Base-by-base conservation (phyloP, 2,329 filamentous ascomycete species). In the Cordyceps militaris region DNA sequence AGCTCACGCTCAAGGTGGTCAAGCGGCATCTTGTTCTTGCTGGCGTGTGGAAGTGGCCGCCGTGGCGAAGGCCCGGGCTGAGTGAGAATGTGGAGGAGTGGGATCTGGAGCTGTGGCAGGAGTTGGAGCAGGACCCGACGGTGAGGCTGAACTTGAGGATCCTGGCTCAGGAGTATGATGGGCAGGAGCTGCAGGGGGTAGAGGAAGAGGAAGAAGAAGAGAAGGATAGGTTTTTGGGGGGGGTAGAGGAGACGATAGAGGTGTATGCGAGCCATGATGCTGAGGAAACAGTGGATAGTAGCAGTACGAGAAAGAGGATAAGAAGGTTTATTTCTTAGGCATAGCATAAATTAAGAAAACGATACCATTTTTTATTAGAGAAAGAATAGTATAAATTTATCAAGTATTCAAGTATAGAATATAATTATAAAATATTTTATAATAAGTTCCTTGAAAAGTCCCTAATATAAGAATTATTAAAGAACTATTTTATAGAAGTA, bases 91-190 rank as follows among this genome's bases (percentile, higher is more conserved):
- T 74, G 6, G 78, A 80, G 59, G 76, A 82, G 54, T 79, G 79
- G 76, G 74, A 79, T 14, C 64, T 83, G 3, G 77, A 78, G 64
- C 65, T 83, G 6, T 84, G 81, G 81, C 81, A 84, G 66, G 80
- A 83, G 66, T 67, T 84, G 61, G 81, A 84, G 67, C 74, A 77
- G 65, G 77, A 83, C 49, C 72, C 76, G 1, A 68, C 61, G 0
- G 71, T 82, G 8, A 69, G 66, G 44, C 71, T 73, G 60, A 70
- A 73, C 32, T 63, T 84, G 43, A 70, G 66, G 52, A 66, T 66
- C 60, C 70, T 80, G 61, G 73, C 73, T 42, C 64, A 68, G 16
- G 70, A 73, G 50, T 71, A 71, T 32, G 63, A 65, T 24, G 63
- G 62, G 11, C 59, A 59, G 4, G 61, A 62, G 1, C 60, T 64